phyloP scores from a whole-genome alignment of 495 filamentous ascomycete species.

The Bryoglossum gracile region DNA sequence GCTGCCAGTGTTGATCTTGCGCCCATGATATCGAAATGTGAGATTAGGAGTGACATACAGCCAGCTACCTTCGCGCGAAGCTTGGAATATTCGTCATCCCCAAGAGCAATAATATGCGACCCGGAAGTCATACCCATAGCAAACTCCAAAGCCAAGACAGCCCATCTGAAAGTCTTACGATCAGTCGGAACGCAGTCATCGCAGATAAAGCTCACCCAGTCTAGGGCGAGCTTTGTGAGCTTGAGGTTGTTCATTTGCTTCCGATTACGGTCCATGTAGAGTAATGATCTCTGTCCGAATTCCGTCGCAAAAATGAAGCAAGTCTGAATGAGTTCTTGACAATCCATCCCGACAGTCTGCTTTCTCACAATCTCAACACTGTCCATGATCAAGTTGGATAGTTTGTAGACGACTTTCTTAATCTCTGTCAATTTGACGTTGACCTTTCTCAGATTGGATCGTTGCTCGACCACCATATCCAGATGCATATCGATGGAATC shows the following conservation, averaged over 20 bases:
- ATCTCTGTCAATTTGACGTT: conserved; percentile 90
- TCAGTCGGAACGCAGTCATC: conserved; percentile 96
- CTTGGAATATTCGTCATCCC: conserved; percentile 73
- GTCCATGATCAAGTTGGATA: conserved; percentile 99
- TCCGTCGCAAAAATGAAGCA: conserved; percentile 98
- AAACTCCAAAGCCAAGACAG: conserved; percentile 89
- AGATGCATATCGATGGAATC: conserved; percentile 73
- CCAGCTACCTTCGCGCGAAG: conserved; percentile 85
- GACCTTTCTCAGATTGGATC: conserved; percentile 88
- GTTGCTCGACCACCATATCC: conserved; percentile 80
- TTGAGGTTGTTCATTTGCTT: conserved; percentile 94
- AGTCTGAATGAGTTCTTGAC: conserved; percentile 94
- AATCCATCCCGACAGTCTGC: conserved; percentile 77
- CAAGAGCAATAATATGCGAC: conserved; percentile 80
- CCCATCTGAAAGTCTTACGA: conserved; percentile 93
- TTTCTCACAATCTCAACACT: conserved; percentile 86
- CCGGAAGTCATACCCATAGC: conserved; percentile 95
- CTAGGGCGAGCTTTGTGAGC: conserved; percentile 82
- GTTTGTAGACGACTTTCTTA: conserved; percentile 88
- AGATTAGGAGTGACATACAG: conserved; percentile 96
- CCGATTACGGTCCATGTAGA: conserved; percentile 89
- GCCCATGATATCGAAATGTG: conserved; percentile 98
- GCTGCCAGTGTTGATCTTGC: conserved; percentile 87
- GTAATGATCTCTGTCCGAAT: conserved; percentile 87
- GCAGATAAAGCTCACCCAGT: conserved; percentile 97